Conservation (phyloP, 352 stramenopile genomes). For the Stramenopiles sp. region DNA sequence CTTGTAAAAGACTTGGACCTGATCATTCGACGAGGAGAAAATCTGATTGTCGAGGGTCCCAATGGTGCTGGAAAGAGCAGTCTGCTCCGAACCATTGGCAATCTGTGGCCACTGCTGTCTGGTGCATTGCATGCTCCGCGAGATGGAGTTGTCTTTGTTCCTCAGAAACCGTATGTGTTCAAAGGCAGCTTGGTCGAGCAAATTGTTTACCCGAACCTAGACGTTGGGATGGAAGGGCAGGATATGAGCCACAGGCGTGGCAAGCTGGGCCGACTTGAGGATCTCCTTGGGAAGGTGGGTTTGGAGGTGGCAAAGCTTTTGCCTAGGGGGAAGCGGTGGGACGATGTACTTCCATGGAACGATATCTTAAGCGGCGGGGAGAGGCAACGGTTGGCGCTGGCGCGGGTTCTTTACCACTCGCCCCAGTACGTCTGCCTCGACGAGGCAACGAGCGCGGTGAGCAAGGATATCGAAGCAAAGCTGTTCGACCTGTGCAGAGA, state of each 20-base stretch:
- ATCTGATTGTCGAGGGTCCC: neutral
- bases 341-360: slow-evolving; percentile 5
- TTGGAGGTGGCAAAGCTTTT: neutral
- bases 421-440: neutral
- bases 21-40: neutral
- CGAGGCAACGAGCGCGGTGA: neutral
- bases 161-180: slow-evolving; percentile 6
- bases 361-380: slow-evolving; percentile 5
- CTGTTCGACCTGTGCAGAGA: neutral
- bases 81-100: neutral
- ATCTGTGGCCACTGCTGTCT: neutral
- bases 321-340: neutral
- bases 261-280: too few species aligned
- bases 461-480: neutral
- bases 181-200: neutral
- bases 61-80: neutral
- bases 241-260: too few species aligned
- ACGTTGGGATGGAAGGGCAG: too few species aligned
- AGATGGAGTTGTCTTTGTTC: neutral
- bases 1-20: neutral
- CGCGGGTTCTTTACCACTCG: neutral
- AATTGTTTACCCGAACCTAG: neutral
- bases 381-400: neutral
- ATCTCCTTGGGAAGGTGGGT: neutral
- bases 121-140: neutral